phyloP scores from a whole-genome alignment of 1,139 yeast genomes.

The Casaregolazyma suthepensis region DNA sequence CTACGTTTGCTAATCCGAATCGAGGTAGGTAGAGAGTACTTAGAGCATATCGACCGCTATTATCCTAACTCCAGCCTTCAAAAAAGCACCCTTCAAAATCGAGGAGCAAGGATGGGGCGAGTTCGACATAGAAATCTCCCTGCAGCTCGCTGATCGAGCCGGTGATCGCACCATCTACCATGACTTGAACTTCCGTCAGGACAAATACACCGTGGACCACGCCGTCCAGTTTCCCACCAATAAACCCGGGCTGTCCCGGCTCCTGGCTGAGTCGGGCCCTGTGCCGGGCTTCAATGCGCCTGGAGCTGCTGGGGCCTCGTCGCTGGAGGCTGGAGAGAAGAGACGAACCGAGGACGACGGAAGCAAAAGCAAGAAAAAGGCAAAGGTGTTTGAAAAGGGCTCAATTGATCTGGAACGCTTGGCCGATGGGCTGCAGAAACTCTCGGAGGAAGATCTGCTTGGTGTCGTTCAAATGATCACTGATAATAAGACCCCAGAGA shows the following conservation, averaged over 20 bases:
- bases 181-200: slow-evolving; percentile 80
- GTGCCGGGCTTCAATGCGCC: slow-evolving; percentile 48
- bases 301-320: slow-evolving; percentile 23
- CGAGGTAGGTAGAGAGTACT: slow-evolving; percentile 35
- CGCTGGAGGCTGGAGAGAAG: slow-evolving; percentile 32
- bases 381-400: slow-evolving; percentile 58
- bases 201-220: slow-evolving; percentile 73
- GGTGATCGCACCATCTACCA: slow-evolving; percentile 85
- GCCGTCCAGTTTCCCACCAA: slow-evolving; percentile 67
- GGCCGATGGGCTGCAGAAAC: slow-evolving; percentile 82
- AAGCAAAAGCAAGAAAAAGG: slow-evolving; percentile 38
- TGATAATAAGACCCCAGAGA: slow-evolving; percentile 89
- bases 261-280: slow-evolving; percentile 75
- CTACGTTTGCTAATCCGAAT: slow-evolving; percentile 86
- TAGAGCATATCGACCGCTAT: not conserved
- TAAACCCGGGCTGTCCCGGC: slow-evolving; percentile 65
- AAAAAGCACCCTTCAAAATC: slow-evolving; percentile 80
- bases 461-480: slow-evolving; percentile 98
- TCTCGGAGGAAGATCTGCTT: slow-evolving; percentile 85
- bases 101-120: slow-evolving; percentile 99
- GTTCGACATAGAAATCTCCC: slow-evolving; percentile 76
- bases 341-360: slow-evolving; percentile 36
- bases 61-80: slow-evolving; percentile 39
- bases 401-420: slow-evolving; percentile 76
- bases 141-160: slow-evolving; percentile 74